A percentile compares a stretch with the other conserved stretches of the same genome.
Conservation (phyloP, 495 filamentous ascomycete species). For the Astrothelium macrocarpum region DNA sequence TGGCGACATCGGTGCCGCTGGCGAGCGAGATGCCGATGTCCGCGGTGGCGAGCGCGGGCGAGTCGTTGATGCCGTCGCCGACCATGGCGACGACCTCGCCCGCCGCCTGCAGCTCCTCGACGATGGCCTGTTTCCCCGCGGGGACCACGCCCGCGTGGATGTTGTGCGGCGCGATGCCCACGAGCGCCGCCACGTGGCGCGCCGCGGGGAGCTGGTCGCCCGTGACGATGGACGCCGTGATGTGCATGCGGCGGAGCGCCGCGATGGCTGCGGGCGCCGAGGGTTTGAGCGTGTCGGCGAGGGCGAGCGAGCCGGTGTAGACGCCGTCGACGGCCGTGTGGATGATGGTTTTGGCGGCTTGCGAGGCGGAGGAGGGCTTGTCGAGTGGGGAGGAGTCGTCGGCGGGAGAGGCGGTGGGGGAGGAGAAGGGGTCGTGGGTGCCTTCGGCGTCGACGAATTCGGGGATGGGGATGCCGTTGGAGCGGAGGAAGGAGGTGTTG, state of each 20-base stretch:
- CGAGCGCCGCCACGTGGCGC: slow-evolving; percentile 65
- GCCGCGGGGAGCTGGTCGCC: slow-evolving; percentile 82
- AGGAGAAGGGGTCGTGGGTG: slow-evolving; percentile 36
- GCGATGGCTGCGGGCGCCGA: slow-evolving; percentile 72
- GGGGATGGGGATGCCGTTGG: slow-evolving; percentile 58
- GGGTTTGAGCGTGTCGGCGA: slow-evolving; percentile 84
- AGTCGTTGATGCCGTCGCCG: slow-evolving; percentile 98
- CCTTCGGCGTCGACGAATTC: slow-evolving; percentile 41
- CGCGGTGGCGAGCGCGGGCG: slow-evolving; percentile 85
- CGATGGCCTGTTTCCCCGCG: slow-evolving; percentile 76
- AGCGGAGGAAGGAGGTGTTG: slow-evolving; percentile 64
- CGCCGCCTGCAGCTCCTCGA: slow-evolving; percentile 59
- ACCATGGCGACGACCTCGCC: slow-evolving; percentile 90
- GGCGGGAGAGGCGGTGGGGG: slow-evolving; percentile 16
- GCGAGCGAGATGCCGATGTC: slow-evolving; percentile 87
- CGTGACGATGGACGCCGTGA: slow-evolving; percentile 84
- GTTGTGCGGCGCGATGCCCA: slow-evolving; percentile 66
- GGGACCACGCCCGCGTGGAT: slow-evolving; percentile 79
- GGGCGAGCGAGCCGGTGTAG: slow-evolving; percentile 71
- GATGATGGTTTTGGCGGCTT: slow-evolving; percentile 72
- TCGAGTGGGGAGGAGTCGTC: slow-evolving; percentile 26
- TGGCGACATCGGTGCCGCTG: slow-evolving; percentile 90
- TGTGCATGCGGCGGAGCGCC: slow-evolving; percentile 74
- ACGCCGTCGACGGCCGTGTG: slow-evolving; percentile 75
- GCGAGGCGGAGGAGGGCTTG: slow-evolving; percentile 28